These are phyloP conservation scores for Clitoria ternatea DNA, from an alignment of 306 rosid genomes.

Conservation along the genomic window DNA sequence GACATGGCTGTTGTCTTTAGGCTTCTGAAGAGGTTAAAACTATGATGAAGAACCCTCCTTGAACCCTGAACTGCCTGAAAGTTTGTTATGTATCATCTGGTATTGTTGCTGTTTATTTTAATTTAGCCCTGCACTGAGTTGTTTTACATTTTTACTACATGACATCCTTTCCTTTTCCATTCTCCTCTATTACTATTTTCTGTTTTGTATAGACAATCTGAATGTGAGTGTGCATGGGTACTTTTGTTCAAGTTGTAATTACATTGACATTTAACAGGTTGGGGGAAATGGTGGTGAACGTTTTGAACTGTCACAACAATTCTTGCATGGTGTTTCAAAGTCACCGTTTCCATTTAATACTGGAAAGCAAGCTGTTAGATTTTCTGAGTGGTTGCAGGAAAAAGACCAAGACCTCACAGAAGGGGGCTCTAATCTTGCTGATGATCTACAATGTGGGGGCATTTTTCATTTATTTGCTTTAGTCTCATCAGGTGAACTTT, in stretches of 20 bases:
- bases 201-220: not conserved
- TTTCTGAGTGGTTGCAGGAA: slow-evolving; percentile 62
- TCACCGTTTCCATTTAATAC: slow-evolving; percentile 77
- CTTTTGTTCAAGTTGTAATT: slow-evolving; percentile 18
- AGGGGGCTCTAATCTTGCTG: slow-evolving; percentile 52
- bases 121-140: no score
- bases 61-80: no score
- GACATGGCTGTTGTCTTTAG: no score
- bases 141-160: no score
- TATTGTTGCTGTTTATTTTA: no score
- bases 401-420: slow-evolving; percentile 56
- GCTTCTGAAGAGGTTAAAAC: no score
- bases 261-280: slow-evolving; percentile 47
- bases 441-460: slow-evolving; percentile 84
- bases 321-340: slow-evolving; percentile 67
- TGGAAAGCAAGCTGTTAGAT: slow-evolving; percentile 64
- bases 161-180: no score
- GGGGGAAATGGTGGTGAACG: slow-evolving; percentile 66
- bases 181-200: not conserved
- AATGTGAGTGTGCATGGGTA: not conserved
- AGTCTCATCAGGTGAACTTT: slow-evolving; percentile 70
- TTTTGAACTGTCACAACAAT: slow-evolving; percentile 74
- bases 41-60: no score
- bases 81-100: no score
- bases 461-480: slow-evolving; percentile 76